These are phyloP conservation scores for Calocera cornea DNA, from an alignment of 768 basidiomycete species.

Conservation along the genomic window DNA sequence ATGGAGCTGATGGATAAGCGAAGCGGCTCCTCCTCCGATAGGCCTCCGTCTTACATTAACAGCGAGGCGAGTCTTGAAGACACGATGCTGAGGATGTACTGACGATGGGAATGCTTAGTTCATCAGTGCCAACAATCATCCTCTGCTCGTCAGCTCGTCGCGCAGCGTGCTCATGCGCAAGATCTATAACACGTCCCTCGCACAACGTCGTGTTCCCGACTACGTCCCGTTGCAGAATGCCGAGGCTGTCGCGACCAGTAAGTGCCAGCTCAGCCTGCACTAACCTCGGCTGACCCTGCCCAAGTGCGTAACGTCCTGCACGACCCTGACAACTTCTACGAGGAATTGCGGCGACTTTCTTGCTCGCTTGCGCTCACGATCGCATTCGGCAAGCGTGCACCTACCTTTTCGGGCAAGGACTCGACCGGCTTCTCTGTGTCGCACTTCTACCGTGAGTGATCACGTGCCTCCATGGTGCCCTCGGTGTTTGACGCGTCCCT, in stretches of 20 bases:
- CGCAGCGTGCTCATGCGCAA: not conserved
- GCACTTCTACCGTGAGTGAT: not conserved
- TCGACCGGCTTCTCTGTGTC: not conserved
- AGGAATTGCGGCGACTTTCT: not conserved
- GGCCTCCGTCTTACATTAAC: not conserved
- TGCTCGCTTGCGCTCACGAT: not conserved
- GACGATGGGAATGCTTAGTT: not conserved
- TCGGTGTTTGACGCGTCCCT: not conserved
- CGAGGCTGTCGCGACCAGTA: not conserved
- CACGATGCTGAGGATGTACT: not conserved
- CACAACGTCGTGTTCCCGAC: not conserved
- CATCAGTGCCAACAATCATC: constrained; percentile 3
- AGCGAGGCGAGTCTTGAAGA: not conserved
- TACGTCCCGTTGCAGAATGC: not conserved
- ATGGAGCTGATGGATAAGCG: constrained; percentile 3
- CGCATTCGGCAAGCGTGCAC: not conserved
- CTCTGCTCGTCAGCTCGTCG: not conserved
- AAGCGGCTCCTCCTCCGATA: not conserved
- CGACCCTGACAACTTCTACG: constrained; percentile 2
- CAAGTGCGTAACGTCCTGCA: not conserved
- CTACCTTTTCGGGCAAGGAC: constrained; percentile 4
- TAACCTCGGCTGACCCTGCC: not conserved
- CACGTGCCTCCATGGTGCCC: not conserved
- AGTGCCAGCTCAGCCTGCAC: not conserved
- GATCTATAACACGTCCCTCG: not conserved